Evolutionary conservation across 2,329 filamentous ascomycete genomes (phyloP).

Genomic region (Colletotrichum sp.): DNA sequence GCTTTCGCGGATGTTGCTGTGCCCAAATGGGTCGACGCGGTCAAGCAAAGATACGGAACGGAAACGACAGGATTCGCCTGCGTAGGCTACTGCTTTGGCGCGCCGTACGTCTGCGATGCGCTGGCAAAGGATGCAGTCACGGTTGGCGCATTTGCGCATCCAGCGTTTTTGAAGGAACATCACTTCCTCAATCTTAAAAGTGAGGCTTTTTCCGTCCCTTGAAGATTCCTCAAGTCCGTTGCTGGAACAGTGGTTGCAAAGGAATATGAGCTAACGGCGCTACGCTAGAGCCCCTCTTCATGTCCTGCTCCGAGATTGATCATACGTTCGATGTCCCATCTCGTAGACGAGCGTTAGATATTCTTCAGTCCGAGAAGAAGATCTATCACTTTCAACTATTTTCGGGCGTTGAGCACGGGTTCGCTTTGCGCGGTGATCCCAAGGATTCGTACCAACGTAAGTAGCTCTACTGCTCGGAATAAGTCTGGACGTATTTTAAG

Average conservation of each 20-base stretch:
- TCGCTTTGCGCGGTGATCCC: slow-evolving; percentile 63
- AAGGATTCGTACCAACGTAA: slow-evolving; percentile 26
- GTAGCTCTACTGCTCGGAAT: background rate
- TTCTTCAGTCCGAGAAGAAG: slow-evolving; percentile 41
- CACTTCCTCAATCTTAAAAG: background rate
- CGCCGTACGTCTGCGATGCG: slow-evolving; percentile 46
- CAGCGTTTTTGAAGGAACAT: background rate
- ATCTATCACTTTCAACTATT: slow-evolving; percentile 69
- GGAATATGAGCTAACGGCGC: background rate
- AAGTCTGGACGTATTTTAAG: rapidly evolving
- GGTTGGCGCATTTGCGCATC: background rate
- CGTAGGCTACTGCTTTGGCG: slow-evolving; percentile 45
- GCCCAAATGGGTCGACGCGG: slow-evolving; percentile 45
- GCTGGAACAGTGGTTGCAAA: background rate
- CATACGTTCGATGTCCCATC: background rate
- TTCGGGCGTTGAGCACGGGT: slow-evolving; percentile 66
- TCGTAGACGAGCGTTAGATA: slow-evolving; percentile 32
- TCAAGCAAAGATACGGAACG: slow-evolving; percentile 38
- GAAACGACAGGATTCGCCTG: slow-evolving; percentile 39
- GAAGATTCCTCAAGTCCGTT: rapidly evolving
- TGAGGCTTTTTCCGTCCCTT: rapidly evolving
- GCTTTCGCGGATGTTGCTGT: slow-evolving; percentile 45
- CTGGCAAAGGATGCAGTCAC: background rate
- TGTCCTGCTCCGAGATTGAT: background rate
- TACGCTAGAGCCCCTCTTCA: background rate